Evolutionary conservation across 139 green algal genomes (phyloP), one percentile per base, ranked within the genome.

Genomic region (Tetratostichococcus sp.): DNA sequence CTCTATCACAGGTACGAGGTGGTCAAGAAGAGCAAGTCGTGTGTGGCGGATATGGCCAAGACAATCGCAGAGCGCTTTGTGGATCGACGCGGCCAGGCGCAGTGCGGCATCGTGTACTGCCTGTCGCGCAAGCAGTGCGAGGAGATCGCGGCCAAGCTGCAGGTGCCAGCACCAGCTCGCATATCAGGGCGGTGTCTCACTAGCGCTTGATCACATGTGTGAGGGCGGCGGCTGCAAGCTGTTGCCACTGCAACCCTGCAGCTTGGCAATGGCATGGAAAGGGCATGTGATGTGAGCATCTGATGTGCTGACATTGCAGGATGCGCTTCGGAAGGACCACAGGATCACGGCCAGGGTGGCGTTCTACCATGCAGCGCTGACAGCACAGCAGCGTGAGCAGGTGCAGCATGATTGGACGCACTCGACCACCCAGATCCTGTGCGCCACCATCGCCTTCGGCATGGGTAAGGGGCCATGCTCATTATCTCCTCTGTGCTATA

Each of bases 91-190:
- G 17, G 33, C 3, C 23, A 26, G 21, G 50, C 86, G 28, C 84
- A 90, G 78, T 94, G 92, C 71, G 94, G 94, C 77, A 98, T 98
- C 74, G 80, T 98, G 14, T 98, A 98, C 86, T 98, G 93, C 84
- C 77, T 96, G n/a, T 87, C 83, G 19, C 80, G 88, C 0, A 82
- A 80, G 2, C 89, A 97, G 67, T 95, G 90, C 66, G 93, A 97
- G 81, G 77, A 87, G 14, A 86, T 98, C 33, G 86, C 90, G 0
- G 83, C 80, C 2, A 79, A 93, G 76, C 85, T 95, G 69, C 57
- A 83, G 34, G 72, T 70, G 0, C 39, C n/a, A n/a, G n/a, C n/a
- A n/a, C n/a, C n/a, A n/a, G n/a, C n/a, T n/a, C n/a, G n/a, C n/a
- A n/a, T n/a, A n/a, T n/a, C n/a, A n/a, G n/a, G n/a, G n/a, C n/a